Base-by-base conservation (phyloP, 2,329 filamentous ascomycete genomes). In the Colletotrichum sp. region DNA sequence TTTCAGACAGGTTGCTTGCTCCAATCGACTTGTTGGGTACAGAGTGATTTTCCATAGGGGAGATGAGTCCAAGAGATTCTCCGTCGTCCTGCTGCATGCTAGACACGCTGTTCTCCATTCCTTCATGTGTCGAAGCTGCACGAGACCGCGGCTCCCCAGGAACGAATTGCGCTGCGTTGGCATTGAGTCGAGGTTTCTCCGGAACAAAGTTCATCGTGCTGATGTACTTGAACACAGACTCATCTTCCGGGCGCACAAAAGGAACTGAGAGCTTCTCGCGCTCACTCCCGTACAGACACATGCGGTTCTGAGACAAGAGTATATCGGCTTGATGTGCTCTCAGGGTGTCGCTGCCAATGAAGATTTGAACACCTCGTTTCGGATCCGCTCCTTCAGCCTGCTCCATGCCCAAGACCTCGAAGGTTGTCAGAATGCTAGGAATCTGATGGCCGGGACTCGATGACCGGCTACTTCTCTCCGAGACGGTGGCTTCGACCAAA, bases 231-330 rank as follows among this genome's bases (percentile, higher is more conserved):
- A 98, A 99, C 1, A 92, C 86, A 5, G 88, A 89, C 72, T 98
- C 95, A 80, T 98, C 94, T 83, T 99, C 97, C 1, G 97, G 97
- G 32, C 97, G 92, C 55, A 98, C 96, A 79, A 99, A 94, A 3
- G 97, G 97, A 38, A 99, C 93, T 18, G 95, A 96, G 15, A 99
- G 88, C 81, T 96, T 97, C 82, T 94, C 95, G 61, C 94, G 91
- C 74, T 98, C 95, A 81, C 95, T 94, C 79, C 98, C 95, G 79
- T 96, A 96, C 32, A 99, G 88, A 0, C 94, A 94, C 88, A 99
- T 92, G 78, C 94, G 94, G 81, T 98, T 98, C 78, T 96, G 95
- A 0, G 97, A 99, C 80, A 99, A 95, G 26, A 99, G 86, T 13
- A 99, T 90, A 82, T 99, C 97, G 28, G 95, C 96, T 78, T 94